phyloP scores from a whole-genome alignment of 768 basidiomycete species.

The Chalciporus pseudorubinellus region DNA sequence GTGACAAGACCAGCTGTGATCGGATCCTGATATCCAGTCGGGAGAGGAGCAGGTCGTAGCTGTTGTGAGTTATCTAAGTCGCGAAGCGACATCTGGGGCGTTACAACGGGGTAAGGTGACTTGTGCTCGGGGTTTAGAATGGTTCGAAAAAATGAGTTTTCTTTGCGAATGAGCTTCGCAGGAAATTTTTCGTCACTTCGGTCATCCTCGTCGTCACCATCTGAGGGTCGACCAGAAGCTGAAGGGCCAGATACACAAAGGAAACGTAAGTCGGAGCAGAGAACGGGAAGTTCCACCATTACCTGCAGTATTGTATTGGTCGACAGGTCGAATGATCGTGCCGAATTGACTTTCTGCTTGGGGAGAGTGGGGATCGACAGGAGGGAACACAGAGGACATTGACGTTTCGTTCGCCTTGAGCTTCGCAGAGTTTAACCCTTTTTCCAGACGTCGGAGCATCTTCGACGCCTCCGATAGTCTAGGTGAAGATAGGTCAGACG shows the following conservation, averaged over 20 bases:
- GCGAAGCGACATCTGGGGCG: conserved; percentile 31
- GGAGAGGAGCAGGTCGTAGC: conserved; percentile 34
- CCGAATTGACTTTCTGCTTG: conserved; percentile 29
- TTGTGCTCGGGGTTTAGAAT: conserved; percentile 73
- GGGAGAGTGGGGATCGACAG: conserved; percentile 31
- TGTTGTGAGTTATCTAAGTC: conserved; percentile 37
- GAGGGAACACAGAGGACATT: conserved; percentile 32
- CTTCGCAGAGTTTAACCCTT: conserved; percentile 74
- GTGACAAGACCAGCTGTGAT: conserved; percentile 67
- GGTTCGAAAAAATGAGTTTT: conserved; percentile 81
- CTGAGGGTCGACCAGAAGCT: conserved; percentile 28
- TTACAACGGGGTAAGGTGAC: conserved; percentile 32
- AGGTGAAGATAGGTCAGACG: conserved; percentile 12
- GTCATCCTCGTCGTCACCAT: conserved; percentile 65
- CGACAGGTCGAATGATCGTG: conserved; percentile 29
- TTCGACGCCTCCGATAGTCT: conserved; percentile 88
- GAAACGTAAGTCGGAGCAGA: conserved; percentile 3
- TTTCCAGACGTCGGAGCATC: conserved; percentile 84
- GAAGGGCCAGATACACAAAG: conserved; percentile 7
- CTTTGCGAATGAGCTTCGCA: conserved; percentile 67
- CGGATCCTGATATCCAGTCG: conserved; percentile 56
- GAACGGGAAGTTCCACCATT: conserved; percentile 2
- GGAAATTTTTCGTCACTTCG: conserved; percentile 69
- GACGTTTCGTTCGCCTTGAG: conserved; percentile 47
- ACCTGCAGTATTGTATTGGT: conserved; percentile 31